Percentiles rank a stretch among this genome's conserved stretches.
Evolutionary conservation across 331 rosid species (phyloP).

Genomic region (Arachis monticola): DNA sequence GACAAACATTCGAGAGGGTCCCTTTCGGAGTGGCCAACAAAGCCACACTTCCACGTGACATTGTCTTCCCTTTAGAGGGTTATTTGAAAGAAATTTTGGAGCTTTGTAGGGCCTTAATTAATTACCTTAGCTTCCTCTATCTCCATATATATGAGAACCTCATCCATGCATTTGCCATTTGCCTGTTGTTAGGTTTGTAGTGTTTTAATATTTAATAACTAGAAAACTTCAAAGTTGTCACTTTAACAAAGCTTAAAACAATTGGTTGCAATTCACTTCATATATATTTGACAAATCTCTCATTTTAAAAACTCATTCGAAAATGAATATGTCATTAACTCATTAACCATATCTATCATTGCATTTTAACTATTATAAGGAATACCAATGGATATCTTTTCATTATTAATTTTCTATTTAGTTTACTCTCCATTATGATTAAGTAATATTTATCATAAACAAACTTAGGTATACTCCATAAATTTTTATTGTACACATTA

Average conservation of each 20-base stretch:
- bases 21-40: slow-evolving; percentile 43
- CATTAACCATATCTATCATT: neutral
- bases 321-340: neutral
- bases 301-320: neutral
- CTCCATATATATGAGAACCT: neutral
- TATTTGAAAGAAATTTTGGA: slow-evolving; percentile 19
- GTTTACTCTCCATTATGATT: too few relatives aligned
- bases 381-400: neutral
- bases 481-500: too few relatives aligned
- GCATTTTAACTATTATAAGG: neutral
- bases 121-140: neutral
- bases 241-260: slow-evolving; percentile 21
- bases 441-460: too few relatives aligned
- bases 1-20: slow-evolving; percentile 59
- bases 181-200: neutral
- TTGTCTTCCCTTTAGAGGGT: slow-evolving; percentile 37
- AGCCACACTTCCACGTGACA: slow-evolving; percentile 41
- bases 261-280: slow-evolving; percentile 1
- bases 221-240: slow-evolving; percentile 1
- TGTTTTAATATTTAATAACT: neutral
- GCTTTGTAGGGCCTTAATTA: slow-evolving; percentile 36
- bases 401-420: too few relatives aligned
- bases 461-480: too few relatives aligned
- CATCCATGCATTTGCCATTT: neutral
- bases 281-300: slow-evolving; percentile 1